Conservation (phyloP, 345 rosid genomes). For the Gossypium longicalyx region DNA sequence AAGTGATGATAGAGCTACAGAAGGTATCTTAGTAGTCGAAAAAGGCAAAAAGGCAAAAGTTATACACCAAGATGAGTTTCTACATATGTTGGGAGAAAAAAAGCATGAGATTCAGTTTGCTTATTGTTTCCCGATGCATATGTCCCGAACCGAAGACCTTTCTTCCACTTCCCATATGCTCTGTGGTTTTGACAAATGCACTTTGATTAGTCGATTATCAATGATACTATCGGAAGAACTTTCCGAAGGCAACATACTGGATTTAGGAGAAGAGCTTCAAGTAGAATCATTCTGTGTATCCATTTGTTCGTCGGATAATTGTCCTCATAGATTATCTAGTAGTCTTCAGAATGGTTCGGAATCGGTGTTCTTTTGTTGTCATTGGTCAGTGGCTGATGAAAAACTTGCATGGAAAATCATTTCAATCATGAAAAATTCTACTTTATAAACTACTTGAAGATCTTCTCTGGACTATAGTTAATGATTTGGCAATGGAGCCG, state of each 20-base stretch:
- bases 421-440: conserved; percentile 29
- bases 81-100: conserved; percentile 38
- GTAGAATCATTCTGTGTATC: conserved; percentile 50
- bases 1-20: conserved; percentile 54
- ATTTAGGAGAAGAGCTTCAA: conserved; percentile 43
- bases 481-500: neutral
- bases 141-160: conserved; percentile 13
- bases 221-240: conserved; percentile 31
- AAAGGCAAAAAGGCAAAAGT: conserved; percentile 53
- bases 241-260: conserved; percentile 36
- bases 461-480: neutral
- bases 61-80: conserved; percentile 74
- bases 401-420: conserved; percentile 71
- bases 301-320: conserved; percentile 46
- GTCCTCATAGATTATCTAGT: conserved; percentile 19
- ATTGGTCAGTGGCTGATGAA: conserved; percentile 64
- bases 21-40: conserved; percentile 56
- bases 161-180: conserved; percentile 2
- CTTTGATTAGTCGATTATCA: conserved; percentile 32
- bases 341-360: neutral
- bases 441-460: conserved; percentile 7
- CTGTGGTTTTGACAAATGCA: neutral
- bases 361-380: conserved; percentile 60
- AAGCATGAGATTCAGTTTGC: conserved; percentile 47
- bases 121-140: conserved; percentile 49